These are phyloP conservation scores for Trichoderma sp. DNA, from an alignment of 2,329 filamentous ascomycete genomes.

Conservation along the genomic window DNA sequence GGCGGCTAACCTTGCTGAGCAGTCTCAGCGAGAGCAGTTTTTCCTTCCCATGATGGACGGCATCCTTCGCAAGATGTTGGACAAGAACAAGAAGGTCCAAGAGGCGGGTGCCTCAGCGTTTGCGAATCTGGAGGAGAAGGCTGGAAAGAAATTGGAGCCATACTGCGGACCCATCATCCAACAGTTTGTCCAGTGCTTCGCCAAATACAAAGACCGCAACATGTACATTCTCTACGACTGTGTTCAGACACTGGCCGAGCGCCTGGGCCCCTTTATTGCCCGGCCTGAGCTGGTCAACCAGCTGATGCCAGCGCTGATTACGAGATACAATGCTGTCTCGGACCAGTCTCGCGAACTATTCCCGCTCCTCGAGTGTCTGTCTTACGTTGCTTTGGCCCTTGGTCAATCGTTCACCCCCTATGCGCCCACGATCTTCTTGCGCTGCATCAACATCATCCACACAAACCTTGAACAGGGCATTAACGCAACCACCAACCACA, in stretches of 20 bases:
- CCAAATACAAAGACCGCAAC: conserved; percentile 95
- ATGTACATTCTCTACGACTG: conserved; percentile 99
- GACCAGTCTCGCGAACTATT: conserved; percentile 93
- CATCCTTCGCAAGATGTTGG: conserved; percentile 89
- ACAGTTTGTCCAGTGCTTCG: conserved; percentile 90
- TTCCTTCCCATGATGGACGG: conserved; percentile 98
- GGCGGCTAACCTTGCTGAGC: conserved; percentile 74
- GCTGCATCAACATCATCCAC: conserved; percentile 89
- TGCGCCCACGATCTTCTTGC: conserved; percentile 78
- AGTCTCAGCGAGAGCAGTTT: conserved; percentile 66
- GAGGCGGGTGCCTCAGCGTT: conserved; percentile 95
- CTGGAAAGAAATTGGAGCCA: conserved; percentile 73
- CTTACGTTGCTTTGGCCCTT: conserved; percentile 87
- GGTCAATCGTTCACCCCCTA: conserved; percentile 80
- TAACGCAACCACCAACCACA: conserved; percentile 64
- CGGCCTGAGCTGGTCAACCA: conserved; percentile 75
- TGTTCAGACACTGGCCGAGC: conserved; percentile 92
- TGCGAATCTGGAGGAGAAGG: conserved; percentile 92
- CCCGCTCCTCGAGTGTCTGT: conserved; percentile 91
- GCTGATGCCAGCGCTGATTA: conserved; percentile 89
- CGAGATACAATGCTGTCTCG: conserved; percentile 80
- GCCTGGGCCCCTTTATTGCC: conserved; percentile 79
- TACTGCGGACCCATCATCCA: conserved; percentile 88
- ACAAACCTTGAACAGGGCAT: conserved; percentile 82
- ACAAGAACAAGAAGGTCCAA: conserved; percentile 96